These are phyloP conservation scores for Metschnikowia aberdeeniae DNA, from an alignment of 805 yeast species.

Conservation along the genomic window DNA sequence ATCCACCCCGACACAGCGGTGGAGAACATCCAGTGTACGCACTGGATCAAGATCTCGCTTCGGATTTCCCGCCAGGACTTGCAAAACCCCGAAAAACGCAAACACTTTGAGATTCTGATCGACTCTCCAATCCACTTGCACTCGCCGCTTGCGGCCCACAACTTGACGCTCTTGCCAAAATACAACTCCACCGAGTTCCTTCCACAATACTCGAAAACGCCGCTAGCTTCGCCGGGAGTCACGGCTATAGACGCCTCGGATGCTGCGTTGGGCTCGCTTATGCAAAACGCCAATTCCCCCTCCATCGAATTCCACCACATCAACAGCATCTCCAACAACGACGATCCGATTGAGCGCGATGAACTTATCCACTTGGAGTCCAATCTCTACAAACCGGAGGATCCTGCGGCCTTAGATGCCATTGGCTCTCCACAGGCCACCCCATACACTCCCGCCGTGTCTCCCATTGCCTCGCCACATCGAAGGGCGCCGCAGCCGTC, in stretches of 20 bases:
- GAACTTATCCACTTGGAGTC: constrained; percentile 39
- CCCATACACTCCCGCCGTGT: constrained; percentile 12
- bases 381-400: constrained; percentile 52
- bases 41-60: constrained; percentile 90
- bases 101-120: constrained; percentile 90
- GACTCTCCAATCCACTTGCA: constrained; percentile 91
- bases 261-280: not conserved
- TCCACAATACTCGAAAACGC: constrained; percentile 34
- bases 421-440: constrained; percentile 18
- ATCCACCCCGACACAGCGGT: constrained; percentile 85
- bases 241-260: constrained; percentile 37
- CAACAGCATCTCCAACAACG: constrained; percentile 22
- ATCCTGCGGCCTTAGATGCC: constrained; percentile 24
- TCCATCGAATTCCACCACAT: constrained; percentile 26
- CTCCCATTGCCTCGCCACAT: constrained; percentile 12
- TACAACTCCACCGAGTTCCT: constrained; percentile 40
- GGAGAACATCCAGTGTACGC: constrained; percentile 79
- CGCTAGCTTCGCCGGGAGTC: constrained; percentile 55
- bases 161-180: constrained; percentile 72
- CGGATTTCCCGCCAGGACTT: constrained; percentile 69
- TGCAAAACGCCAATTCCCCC: not conserved
- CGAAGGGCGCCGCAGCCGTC: constrained; percentile 10
- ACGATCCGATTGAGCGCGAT: constrained; percentile 36
- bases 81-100: constrained; percentile 54
- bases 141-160: constrained; percentile 74